A percentile compares a stretch with the other conserved stretches of the same genome.
Evolutionary conservation across 805 yeast species (phyloP).

Genomic region (Candida coquimbonensis): DNA sequence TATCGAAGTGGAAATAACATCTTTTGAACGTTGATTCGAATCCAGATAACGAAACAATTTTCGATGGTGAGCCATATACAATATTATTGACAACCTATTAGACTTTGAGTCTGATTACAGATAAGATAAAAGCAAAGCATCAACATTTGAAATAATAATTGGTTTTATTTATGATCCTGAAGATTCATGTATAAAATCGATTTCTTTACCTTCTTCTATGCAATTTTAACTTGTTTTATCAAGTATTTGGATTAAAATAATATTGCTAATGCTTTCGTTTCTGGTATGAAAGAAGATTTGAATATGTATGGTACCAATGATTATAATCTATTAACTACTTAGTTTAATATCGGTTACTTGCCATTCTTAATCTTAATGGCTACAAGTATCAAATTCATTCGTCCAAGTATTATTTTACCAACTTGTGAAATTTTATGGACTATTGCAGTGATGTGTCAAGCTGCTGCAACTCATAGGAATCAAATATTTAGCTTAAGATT

Average conservation of each 20-base stretch:
- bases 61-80: no score
- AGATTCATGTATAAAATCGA: no score
- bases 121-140: no score
- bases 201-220: no score
- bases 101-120: no score
- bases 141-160: no score
- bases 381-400: no score
- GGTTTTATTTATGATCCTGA: no score
- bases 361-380: background rate
- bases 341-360: background rate
- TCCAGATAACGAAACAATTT: no score
- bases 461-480: background rate
- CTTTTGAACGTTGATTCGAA: no score
- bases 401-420: background rate
- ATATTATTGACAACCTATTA: no score
- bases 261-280: slow-evolving; percentile 40
- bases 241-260: background rate
- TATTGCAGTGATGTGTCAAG: background rate
- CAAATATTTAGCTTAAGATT: background rate
- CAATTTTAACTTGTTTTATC: background rate
- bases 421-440: background rate
- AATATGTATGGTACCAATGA: slow-evolving; percentile 33
- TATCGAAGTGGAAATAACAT: no score
- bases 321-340: background rate
- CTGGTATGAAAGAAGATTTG: slow-evolving; percentile 43